phyloP scores from a whole-genome alignment of 441 rosid species.

The Erodium texanum region DNA sequence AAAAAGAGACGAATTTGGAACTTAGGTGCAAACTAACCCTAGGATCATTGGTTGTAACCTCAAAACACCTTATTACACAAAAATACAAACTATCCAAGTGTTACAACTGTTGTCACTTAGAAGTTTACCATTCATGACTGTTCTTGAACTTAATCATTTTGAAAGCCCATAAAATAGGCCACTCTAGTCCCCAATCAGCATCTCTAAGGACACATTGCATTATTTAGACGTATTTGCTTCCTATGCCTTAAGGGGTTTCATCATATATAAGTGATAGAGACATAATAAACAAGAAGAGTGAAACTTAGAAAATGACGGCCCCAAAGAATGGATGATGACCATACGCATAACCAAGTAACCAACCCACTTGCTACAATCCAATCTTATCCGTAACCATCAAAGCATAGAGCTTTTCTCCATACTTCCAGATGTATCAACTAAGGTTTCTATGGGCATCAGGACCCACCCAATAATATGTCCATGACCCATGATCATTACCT shows the following conservation, averaged over 20 bases:
- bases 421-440: neutral
- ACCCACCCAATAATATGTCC: constrained; percentile 1
- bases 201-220: too few relatives aligned
- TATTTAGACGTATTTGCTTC: too few relatives aligned
- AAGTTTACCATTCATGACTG: neutral
- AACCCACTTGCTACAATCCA: neutral
- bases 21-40: too few relatives aligned
- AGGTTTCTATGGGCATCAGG: constrained; percentile 1
- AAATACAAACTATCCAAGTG: too few relatives aligned
- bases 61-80: neutral
- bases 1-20: too few relatives aligned
- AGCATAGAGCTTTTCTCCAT: neutral
- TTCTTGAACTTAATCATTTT: neutral
- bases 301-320: neutral
- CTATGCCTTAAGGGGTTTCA: too few relatives aligned
- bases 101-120: neutral
- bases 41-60: too few relatives aligned
- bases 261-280: too few relatives aligned
- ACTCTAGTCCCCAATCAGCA: neutral
- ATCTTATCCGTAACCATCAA: constrained; percentile 2
- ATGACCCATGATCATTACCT: neutral
- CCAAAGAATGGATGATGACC: neutral
- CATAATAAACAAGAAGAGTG: neutral
- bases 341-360: neutral
- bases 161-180: neutral